Evolutionary conservation across 2,329 filamentous ascomycete genomes (phyloP), one percentile per base, ranked within the genome.

Genomic region (Trichoderma pleuroti): DNA sequence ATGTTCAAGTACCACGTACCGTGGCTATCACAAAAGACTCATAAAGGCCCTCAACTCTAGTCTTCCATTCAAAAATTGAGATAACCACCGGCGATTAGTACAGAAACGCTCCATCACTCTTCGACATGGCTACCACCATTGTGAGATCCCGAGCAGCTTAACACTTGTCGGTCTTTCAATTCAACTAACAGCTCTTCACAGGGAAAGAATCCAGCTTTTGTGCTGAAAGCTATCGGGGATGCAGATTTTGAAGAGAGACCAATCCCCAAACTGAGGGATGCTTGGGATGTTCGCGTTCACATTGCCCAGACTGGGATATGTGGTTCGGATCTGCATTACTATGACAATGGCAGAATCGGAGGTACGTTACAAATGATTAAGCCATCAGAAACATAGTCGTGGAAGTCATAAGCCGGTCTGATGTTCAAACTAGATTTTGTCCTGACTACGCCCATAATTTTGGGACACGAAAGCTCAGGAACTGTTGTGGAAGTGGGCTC

Each of bases 401-500:
- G 42, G 10, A 46, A 46, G 42, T 4, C 42, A 5, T n/a, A n/a
- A 46, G 16, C 2, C 5, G 42, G 18, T 9, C 42, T 46, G 9
- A 46, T 46, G 18, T 46, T 8, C 16, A 21, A 46, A 46, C n/a
- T 46, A 24, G 81, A 85, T 72, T 85, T 84, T 65, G 72, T 84
- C 28, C 74, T 86, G 6, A 75, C 78, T 1, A 80, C 77, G 3
- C 84, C 85, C 12, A 82, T 85, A 5, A 78, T 84, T 5, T 79
- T 85, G 7, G 85, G 85, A 54, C 85, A 86, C 69, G 84, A 86
- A 75, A 80, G 78, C 46, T 76, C 83, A 0, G 83, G 83, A 4
- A 79, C 75, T 0, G 77, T 86, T 24, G 80, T 81, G 7, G 80
- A 82, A 72, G 76, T 82, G 8, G 84, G 83, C 8, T 72, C 59